Percentiles rank a stretch among this genome's conserved stretches.
These are phyloP conservation scores for Sporobolomyces pararoseus DNA, from an alignment of 768 basidiomycete genomes.

Conservation along the genomic window DNA sequence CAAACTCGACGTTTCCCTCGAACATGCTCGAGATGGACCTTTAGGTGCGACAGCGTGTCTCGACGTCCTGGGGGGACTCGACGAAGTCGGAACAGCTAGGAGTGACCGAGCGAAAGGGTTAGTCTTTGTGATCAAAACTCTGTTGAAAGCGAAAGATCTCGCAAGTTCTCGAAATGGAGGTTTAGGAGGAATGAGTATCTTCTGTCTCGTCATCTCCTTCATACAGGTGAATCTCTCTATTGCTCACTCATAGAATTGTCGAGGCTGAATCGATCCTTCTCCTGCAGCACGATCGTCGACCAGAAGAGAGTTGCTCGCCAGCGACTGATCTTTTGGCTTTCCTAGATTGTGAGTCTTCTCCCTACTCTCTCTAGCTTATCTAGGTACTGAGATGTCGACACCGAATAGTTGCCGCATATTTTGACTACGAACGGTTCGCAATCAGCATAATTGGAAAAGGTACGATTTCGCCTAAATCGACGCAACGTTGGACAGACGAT, in stretches of 20 bases:
- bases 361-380: too few relatives aligned
- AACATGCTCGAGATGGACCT: conserved; percentile 5
- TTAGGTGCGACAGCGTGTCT: not conserved
- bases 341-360: not conserved
- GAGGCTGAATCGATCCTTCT: too few relatives aligned
- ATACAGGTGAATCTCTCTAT: not conserved
- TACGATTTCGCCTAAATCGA: not conserved
- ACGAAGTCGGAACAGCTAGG: not conserved
- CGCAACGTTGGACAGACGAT: not conserved
- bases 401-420: not conserved
- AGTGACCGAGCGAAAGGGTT: conserved; percentile 1
- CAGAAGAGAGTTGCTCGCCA: not conserved
- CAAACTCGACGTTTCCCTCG: conserved; percentile 17
- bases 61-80: not conserved
- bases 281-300: conserved; percentile 5
- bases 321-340: not conserved
- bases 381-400: too few relatives aligned
- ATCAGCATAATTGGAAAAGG: not conserved
- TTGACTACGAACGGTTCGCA: not conserved
- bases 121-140: not conserved
- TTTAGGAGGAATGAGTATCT: not conserved
- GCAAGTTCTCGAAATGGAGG: not conserved
- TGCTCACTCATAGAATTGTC: not conserved
- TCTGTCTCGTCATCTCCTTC: conserved; percentile 4
- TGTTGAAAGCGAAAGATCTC: not conserved